Percentiles rank a stretch among this genome's conserved stretches.
Evolutionary conservation across 2,329 filamentous ascomycete genomes (phyloP).

Genomic region (Sordariomycetes sp.): DNA sequence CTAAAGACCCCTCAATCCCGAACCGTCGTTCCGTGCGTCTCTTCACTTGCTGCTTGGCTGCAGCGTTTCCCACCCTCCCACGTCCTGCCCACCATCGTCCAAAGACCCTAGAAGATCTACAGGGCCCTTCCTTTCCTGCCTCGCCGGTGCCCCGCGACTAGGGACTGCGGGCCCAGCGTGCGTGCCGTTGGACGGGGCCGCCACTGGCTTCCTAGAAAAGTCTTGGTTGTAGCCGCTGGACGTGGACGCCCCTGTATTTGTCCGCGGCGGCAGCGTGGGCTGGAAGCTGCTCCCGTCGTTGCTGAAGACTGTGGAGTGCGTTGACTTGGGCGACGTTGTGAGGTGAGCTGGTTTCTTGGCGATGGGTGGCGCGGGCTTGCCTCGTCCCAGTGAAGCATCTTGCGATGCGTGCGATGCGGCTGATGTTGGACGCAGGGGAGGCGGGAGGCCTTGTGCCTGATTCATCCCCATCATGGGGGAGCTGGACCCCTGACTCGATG

Average conservation of each 20-base stretch:
- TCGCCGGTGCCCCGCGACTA: too few relatives aligned
- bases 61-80: slow-evolving; percentile 47
- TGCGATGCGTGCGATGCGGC: slow-evolving; percentile 23
- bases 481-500: not conserved
- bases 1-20: too few relatives aligned
- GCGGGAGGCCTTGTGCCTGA: slow-evolving; percentile 8
- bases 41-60: slow-evolving; percentile 39
- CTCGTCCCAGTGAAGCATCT: slow-evolving; percentile 14
- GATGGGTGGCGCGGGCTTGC: slow-evolving; percentile 43
- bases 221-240: not conserved
- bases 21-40: too few relatives aligned
- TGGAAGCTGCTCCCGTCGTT: not conserved
- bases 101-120: slow-evolving; percentile 37
- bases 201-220: not conserved
- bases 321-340: slow-evolving; percentile 11
- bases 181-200: slow-evolving; percentile 9
- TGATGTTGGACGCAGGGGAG: slow-evolving; percentile 21
- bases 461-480: not conserved
- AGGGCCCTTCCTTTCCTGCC: slow-evolving; percentile 6
- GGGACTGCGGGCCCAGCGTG: slow-evolving; percentile 8
- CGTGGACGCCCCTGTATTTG: not conserved
- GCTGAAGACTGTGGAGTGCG: not conserved
- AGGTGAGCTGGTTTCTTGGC: slow-evolving; percentile 56
- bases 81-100: slow-evolving; percentile 33
- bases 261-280: not conserved